These are phyloP conservation scores for Rutidosis leptorrhynchoides DNA, from an alignment of 129 eudicot genomes.

Conservation along the genomic window DNA sequence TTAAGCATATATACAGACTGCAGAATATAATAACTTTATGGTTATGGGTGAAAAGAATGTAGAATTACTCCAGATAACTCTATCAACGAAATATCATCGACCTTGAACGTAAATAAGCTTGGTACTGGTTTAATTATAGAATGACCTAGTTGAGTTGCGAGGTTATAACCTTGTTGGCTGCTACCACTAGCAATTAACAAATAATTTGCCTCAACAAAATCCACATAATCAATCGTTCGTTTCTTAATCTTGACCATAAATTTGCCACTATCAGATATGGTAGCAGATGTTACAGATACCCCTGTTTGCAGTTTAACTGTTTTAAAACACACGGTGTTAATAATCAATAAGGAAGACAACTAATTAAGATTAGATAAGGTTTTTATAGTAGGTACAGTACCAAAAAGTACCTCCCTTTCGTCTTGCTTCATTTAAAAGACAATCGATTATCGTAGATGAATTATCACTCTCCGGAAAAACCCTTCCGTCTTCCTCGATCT, in stretches of 20 bases:
- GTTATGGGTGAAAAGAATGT: slow-evolving; percentile 18
- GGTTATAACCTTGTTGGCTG: slow-evolving; percentile 83
- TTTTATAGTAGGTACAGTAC: slow-evolving; percentile 12
- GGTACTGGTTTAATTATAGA: slow-evolving; percentile 86
- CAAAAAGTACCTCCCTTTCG: slow-evolving; percentile 62
- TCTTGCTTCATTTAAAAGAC: slow-evolving; percentile 75
- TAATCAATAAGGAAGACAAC: slow-evolving; percentile 14
- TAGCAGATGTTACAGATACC: slow-evolving; percentile 64
- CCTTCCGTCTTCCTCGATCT: slow-evolving; percentile 95
- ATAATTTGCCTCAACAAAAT: slow-evolving; percentile 70
- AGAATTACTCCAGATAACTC: slow-evolving; percentile 94
- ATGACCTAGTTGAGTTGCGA: slow-evolving; percentile 92
- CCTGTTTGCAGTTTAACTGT: slow-evolving; percentile 86
- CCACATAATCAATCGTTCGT: slow-evolving; percentile 62
- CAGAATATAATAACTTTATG: background rate
- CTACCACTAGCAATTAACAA: slow-evolving; percentile 84
- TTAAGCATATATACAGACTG: background rate
- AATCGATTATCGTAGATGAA: slow-evolving; percentile 79
- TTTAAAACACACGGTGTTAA: slow-evolving; percentile 12
- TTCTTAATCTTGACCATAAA: slow-evolving; percentile 65
- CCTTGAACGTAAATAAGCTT: slow-evolving; percentile 95
- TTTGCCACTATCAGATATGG: slow-evolving; percentile 49
- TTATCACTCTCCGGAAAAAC: slow-evolving; percentile 84
- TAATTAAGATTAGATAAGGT: background rate
- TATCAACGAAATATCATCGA: slow-evolving; percentile 68